Conservation (phyloP, 1,139 yeast species). For the Yamadazyma kanchanaburiensis region DNA sequence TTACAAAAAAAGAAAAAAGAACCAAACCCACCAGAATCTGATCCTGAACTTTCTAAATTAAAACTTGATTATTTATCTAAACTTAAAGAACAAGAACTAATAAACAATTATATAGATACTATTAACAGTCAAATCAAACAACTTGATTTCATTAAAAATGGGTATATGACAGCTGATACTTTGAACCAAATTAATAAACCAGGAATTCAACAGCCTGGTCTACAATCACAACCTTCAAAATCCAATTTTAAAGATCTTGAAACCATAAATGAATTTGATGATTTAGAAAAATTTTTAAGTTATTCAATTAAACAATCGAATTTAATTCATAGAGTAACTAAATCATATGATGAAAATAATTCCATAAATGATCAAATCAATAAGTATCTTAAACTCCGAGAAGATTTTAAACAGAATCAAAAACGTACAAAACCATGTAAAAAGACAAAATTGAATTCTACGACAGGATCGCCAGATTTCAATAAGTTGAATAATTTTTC, state of each 20-base stretch:
- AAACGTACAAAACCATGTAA: constrained; percentile 3
- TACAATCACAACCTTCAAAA: constrained; percentile 1
- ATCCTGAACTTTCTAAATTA: constrained; percentile 21
- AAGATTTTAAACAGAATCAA: constrained; percentile 4
- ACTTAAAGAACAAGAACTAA: constrained; percentile 44
- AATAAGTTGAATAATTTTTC: constrained; percentile 5
- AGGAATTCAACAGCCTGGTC: not conserved
- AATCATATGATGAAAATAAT: constrained; percentile 16
- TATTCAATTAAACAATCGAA: constrained; percentile 38
- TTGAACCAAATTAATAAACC: constrained; percentile 19
- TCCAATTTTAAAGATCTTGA: constrained; percentile 32
- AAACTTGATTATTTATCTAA: constrained; percentile 35
- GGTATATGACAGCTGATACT: constrained; percentile 46
- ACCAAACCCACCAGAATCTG: constrained; percentile 4
- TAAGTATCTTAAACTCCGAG: constrained; percentile 24
- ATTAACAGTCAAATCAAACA: constrained; percentile 45
- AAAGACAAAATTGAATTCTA: constrained; percentile 2
- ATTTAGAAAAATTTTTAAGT: constrained; percentile 40
- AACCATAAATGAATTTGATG: constrained; percentile 38
- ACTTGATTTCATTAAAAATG: constrained; percentile 43
- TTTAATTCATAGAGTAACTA: constrained; percentile 41
- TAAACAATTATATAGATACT: constrained; percentile 43
- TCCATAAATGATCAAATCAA: constrained; percentile 34
- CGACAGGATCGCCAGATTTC: not conserved
- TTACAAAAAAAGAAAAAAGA: not conserved